phyloP scores from a whole-genome alignment of 73 alveolate genomes.

The Blepharisma japonicum region DNA sequence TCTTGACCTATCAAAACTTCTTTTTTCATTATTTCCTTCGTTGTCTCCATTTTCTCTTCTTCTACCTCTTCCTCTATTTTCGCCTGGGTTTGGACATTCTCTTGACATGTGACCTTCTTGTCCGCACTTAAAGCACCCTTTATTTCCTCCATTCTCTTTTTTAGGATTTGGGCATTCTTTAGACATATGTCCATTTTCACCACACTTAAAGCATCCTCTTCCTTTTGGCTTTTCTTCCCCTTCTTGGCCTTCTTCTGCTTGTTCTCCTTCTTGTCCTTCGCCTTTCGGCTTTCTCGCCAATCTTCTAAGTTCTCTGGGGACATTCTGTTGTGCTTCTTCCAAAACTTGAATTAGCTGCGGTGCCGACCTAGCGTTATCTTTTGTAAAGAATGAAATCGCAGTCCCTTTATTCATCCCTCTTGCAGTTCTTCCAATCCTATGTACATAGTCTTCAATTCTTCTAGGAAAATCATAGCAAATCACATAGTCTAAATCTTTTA shows the following conservation, averaged over 20 bases:
- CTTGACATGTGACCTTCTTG: slow-evolving; percentile 56
- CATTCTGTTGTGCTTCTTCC: slow-evolving; percentile 34
- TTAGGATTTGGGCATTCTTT: slow-evolving; percentile 63
- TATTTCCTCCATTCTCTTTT: slow-evolving; percentile 33
- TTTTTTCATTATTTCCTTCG: neutral
- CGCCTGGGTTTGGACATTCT: slow-evolving; percentile 60
- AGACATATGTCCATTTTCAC: slow-evolving; percentile 62
- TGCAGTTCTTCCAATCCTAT: slow-evolving; percentile 99
- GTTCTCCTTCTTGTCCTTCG: slow-evolving; percentile 21
- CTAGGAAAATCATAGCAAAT: slow-evolving; percentile 94
- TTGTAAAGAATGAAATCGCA: slow-evolving; percentile 45
- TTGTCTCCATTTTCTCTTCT: slow-evolving; percentile 28
- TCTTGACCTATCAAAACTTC: too few species aligned
- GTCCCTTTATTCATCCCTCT: slow-evolving; percentile 59
- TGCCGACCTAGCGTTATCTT: slow-evolving; percentile 44
- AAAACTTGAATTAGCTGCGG: slow-evolving; percentile 43
- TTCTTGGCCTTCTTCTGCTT: slow-evolving; percentile 17
- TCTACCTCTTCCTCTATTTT: slow-evolving; percentile 31
- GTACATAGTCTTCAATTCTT: slow-evolving; percentile 97
- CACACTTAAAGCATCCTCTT: slow-evolving; percentile 60
- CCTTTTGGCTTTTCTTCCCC: slow-evolving; percentile 35
- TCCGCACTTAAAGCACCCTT: slow-evolving; percentile 49
- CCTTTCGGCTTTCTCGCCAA: slow-evolving; percentile 12
- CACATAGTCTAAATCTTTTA: slow-evolving; percentile 83
- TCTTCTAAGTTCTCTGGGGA: slow-evolving; percentile 44